Evolutionary conservation across 2,329 filamentous ascomycete species (phyloP).

Genomic region (Alternaria sp.): DNA sequence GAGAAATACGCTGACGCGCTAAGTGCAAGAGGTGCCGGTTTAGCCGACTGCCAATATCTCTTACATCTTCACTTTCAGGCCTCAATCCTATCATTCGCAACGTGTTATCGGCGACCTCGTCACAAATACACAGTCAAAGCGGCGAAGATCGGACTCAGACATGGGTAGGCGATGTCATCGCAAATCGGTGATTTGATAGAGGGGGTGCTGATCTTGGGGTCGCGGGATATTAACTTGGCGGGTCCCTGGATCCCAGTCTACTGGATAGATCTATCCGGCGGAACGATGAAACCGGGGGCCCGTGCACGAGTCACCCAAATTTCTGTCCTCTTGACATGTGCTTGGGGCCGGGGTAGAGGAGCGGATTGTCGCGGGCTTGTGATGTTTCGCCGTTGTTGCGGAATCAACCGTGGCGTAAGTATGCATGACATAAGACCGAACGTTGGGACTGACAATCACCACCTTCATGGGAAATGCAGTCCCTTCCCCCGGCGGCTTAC

Average conservation of each 20-base stretch:
- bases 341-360: neutral
- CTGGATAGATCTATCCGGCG: constrained; percentile 17
- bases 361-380: neutral
- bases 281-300: constrained; percentile 11
- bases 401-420: neutral
- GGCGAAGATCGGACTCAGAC: neutral
- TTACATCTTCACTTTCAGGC: neutral
- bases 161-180: constrained; percentile 3
- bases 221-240: constrained; percentile 4
- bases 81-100: neutral
- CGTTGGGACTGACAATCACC: neutral
- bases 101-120: neutral
- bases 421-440: constrained; percentile 7
- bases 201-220: neutral
- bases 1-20: constrained; percentile 2
- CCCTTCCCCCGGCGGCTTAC: neutral
- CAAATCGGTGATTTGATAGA: neutral
- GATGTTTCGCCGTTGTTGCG: constrained; percentile 1
- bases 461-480: neutral
- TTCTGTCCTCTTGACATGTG: neutral
- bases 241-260: constrained; percentile 3
- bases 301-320: constrained; percentile 1
- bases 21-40: neutral
- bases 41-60: neutral
- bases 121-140: neutral